phyloP scores from a whole-genome alignment of 2,329 filamentous ascomycete species.

The Amylocarpus encephaloides region DNA sequence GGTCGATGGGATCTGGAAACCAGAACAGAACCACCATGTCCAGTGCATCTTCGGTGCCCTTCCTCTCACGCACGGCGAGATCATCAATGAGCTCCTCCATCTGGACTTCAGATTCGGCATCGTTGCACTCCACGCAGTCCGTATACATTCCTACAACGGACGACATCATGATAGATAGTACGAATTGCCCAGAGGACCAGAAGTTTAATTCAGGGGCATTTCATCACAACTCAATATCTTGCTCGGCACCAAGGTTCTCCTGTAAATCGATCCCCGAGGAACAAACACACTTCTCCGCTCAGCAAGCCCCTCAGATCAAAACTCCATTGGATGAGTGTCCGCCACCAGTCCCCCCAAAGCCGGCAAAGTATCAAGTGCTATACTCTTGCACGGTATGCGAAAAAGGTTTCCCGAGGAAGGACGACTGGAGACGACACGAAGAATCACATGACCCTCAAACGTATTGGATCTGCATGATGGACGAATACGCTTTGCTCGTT shows the following conservation, averaged over 20 bases:
- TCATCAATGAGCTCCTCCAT: constrained; percentile 14
- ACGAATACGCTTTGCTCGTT: constrained; percentile 7
- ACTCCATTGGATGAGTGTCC: not conserved
- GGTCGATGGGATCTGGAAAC: not conserved
- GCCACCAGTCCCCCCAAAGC: constrained; percentile 6
- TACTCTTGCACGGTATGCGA: constrained; percentile 19
- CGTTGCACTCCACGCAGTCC: constrained; percentile 7
- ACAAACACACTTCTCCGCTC: not conserved
- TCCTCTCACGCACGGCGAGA: constrained; percentile 5
- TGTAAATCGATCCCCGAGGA: constrained; percentile 7
- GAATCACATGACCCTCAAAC: constrained; percentile 19
- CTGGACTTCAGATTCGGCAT: constrained; percentile 15
- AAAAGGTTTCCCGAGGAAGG: constrained; percentile 16
- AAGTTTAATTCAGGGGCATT: not conserved
- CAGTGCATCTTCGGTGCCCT: constrained; percentile 6
- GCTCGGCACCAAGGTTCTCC: not conserved
- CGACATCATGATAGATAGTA: constrained; percentile 3
- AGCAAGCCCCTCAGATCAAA: not conserved
- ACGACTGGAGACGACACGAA: constrained; percentile 24
- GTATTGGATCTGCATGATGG: constrained; percentile 20
- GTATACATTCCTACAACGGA: constrained; percentile 5
- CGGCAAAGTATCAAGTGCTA: constrained; percentile 3
- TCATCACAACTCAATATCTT: not conserved
- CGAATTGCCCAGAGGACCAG: not conserved
- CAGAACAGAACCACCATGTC: not conserved